These are phyloP conservation scores for Oryza longistaminata DNA, from an alignment of 176 grass and related monocot genomes.

Conservation along the genomic window DNA sequence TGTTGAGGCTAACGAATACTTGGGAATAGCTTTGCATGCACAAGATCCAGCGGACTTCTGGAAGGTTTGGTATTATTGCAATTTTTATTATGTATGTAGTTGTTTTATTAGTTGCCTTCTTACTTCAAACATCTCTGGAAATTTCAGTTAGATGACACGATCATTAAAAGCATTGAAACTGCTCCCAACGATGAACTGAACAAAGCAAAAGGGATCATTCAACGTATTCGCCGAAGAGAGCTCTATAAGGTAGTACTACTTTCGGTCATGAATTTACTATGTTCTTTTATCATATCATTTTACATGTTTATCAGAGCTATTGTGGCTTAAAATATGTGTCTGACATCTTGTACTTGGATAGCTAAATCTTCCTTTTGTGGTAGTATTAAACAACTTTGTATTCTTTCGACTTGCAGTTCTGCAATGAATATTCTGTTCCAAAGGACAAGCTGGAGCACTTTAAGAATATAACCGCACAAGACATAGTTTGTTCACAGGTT, in stretches of 20 bases:
- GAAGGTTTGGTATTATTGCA: conserved; percentile 61
- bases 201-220: conserved; percentile 78
- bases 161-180: conserved; percentile 84
- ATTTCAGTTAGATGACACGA: conserved; percentile 87
- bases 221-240: conserved; percentile 76
- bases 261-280: not conserved
- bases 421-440: conserved; percentile 95
- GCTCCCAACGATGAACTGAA: conserved; percentile 61
- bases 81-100: conserved; percentile 8
- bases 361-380: conserved; percentile 21
- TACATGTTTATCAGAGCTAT: not conserved
- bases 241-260: conserved; percentile 66
- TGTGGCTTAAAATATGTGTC: not conserved
- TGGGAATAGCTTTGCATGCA: conserved; percentile 76
- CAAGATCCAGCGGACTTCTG: conserved; percentile 82
- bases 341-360: not conserved
- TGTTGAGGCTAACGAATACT: conserved; percentile 70
- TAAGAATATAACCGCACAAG: conserved; percentile 75
- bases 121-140: not conserved
- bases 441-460: conserved; percentile 90
- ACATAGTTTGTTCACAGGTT: conserved; percentile 93
- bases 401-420: conserved; percentile 68
- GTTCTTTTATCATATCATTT: not conserved
- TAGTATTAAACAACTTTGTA: not conserved
- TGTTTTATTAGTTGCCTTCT: not conserved